Base-by-base conservation (phyloP, 2,329 filamentous ascomycete species). In the Metarhizium guizhouense region DNA sequence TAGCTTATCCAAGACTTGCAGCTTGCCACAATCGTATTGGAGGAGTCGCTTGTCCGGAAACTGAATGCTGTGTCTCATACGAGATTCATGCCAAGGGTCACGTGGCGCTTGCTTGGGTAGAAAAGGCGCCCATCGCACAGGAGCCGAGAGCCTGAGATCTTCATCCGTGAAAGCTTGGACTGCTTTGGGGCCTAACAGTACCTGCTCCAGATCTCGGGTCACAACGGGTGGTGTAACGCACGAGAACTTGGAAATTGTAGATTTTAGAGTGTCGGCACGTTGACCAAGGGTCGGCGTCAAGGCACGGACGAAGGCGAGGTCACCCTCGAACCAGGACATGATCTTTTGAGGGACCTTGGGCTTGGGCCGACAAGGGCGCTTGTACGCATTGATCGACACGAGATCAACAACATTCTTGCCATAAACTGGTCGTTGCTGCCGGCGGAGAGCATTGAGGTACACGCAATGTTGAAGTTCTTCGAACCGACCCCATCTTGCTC, bases 21-120 rank as follows among this genome's bases (percentile, higher is more conserved):
- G 81, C 70, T 99, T 99, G 63, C 94, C 94, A 66, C 94, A 97
- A 71, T 99, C 94, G 69, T 95, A 99, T 68, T 99, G 93, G 0
- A 99, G 76, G n/a, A 99, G 82, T 40, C 94, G 83, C 68, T 92
- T 96, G 69, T 99, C 94, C 0, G 95, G 94, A 68, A 99, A 99
- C 48, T 95, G 94, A 58, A 99, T 96, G 3, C 90, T 95, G 16
- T 95, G 78, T 25, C 91, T 87, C 81, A 96, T 94, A 18, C 93
- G 89, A 14, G 93, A 84, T 71, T 96, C 90, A 63, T 99, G 94
- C 79, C 94, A 96, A 0, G 92, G 90, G 66, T 99, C 93, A 1
- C 77, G 71, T 0, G 80, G 76, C 10, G 79, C 67, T 61, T 80
- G 76, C 59, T 79, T 78, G 8, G 81, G 80, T 65, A 78, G 76